phyloP scores from a whole-genome alignment of 108 stramenopile species.

The Cyclotella baltica region DNA sequence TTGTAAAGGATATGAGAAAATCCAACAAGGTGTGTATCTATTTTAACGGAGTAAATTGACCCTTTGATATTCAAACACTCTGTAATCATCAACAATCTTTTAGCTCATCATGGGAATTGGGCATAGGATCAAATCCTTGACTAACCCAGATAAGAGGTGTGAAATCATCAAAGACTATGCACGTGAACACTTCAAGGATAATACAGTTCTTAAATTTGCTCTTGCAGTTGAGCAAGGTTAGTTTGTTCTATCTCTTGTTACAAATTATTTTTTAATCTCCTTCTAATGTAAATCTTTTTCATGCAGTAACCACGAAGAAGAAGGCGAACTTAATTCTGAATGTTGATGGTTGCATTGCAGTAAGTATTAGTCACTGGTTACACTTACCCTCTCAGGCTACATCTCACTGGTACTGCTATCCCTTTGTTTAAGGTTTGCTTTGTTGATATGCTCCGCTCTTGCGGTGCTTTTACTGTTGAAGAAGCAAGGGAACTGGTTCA shows the following conservation, averaged over 20 bases:
- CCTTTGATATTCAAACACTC: too few species aligned
- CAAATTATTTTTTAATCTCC: neutral
- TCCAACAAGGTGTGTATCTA: slow-evolving; percentile 59
- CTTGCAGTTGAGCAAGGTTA: slow-evolving; percentile 80
- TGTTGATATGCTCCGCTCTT: slow-evolving; percentile 90
- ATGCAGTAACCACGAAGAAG: slow-evolving; percentile 86
- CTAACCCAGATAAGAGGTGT: slow-evolving; percentile 91
- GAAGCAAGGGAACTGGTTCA: slow-evolving; percentile 87
- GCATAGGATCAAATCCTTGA: slow-evolving; percentile 84
- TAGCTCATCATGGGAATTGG: slow-evolving; percentile 94
- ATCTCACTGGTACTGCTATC: too few species aligned
- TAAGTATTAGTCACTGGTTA: too few species aligned
- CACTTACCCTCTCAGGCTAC: too few species aligned
- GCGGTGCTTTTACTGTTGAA: slow-evolving; percentile 87
- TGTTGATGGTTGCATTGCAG: slow-evolving; percentile 95
- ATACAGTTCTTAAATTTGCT: slow-evolving; percentile 87
- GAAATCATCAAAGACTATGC: slow-evolving; percentile 90
- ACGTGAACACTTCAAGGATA: slow-evolving; percentile 79
- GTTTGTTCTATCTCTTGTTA: neutral
- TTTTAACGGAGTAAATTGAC: neutral
- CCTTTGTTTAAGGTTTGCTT: too few species aligned
- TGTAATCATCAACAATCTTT: too few species aligned
- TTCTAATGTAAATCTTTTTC: neutral
- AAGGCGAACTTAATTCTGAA: slow-evolving; percentile 90
- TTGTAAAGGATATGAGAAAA: slow-evolving; percentile 84